These are phyloP conservation scores for Pythium biforme DNA, from an alignment of 352 stramenopile genomes.

Conservation along the genomic window DNA sequence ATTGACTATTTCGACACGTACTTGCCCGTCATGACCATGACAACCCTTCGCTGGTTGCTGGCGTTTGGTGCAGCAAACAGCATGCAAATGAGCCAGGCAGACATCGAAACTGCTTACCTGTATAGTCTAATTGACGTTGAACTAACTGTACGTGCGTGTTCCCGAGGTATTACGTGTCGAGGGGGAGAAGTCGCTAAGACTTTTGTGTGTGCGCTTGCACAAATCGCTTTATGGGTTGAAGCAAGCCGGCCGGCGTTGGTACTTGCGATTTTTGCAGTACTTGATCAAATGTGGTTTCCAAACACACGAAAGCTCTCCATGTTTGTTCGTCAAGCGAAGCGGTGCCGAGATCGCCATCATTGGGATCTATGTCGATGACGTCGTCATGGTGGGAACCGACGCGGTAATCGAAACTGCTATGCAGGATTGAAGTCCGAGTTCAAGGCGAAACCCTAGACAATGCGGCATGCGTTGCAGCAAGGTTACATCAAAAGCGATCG, in stretches of 20 bases:
- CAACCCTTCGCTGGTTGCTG: slow-evolving; percentile 23
- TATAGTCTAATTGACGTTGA: slow-evolving; percentile 24
- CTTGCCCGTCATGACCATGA: slow-evolving; percentile 26
- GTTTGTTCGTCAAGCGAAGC: slow-evolving; percentile 22
- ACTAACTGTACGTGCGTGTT: slow-evolving; percentile 22
- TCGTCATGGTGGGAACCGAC: slow-evolving; percentile 26
- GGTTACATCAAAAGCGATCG: slow-evolving; percentile 28
- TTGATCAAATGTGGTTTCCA: slow-evolving; percentile 22
- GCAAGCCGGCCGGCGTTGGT: slow-evolving; percentile 26
- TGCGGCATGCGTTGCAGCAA: slow-evolving; percentile 19
- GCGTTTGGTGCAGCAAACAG: slow-evolving; percentile 22
- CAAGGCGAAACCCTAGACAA: slow-evolving; percentile 23
- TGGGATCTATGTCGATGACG: slow-evolving; percentile 26
- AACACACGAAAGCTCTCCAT: slow-evolving; percentile 18
- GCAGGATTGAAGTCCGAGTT: slow-evolving; percentile 23
- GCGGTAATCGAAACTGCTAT: slow-evolving; percentile 19
- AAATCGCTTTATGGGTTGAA: slow-evolving; percentile 24
- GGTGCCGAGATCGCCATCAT: slow-evolving; percentile 24
- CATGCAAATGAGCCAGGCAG: slow-evolving; percentile 20
- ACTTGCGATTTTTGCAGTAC: slow-evolving; percentile 23
- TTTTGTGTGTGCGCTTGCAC: slow-evolving; percentile 16
- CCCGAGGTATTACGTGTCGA: slow-evolving; percentile 24
- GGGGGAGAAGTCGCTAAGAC: slow-evolving; percentile 16
- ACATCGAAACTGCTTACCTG: slow-evolving; percentile 25
- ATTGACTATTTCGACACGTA: slow-evolving; percentile 29